These are phyloP conservation scores for Nematodospora valgi DNA, from an alignment of 805 yeast species.

Conservation along the genomic window DNA sequence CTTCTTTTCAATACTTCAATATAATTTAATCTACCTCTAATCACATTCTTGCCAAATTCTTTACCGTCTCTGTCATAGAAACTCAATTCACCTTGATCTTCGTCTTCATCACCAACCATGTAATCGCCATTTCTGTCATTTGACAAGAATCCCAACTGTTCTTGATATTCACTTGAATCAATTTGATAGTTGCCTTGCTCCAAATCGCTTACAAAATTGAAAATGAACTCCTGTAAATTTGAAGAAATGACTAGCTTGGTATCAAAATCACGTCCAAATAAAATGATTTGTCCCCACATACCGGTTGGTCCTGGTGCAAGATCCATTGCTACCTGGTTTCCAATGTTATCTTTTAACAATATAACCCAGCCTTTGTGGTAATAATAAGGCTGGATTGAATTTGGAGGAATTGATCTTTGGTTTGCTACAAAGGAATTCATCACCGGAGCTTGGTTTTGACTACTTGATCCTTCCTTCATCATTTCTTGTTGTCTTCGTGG, in stretches of 20 bases:
- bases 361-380: constrained; percentile 42
- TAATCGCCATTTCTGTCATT: constrained; percentile 37
- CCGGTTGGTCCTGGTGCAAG: constrained; percentile 38
- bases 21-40: constrained; percentile 32
- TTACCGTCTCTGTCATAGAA: constrained; percentile 34
- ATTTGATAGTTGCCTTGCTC: constrained; percentile 40
- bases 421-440: constrained; percentile 26
- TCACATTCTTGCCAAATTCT: constrained; percentile 30
- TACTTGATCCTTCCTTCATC: constrained; percentile 1
- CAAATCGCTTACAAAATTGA: constrained; percentile 35
- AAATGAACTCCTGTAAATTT: constrained; percentile 38
- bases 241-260: constrained; percentile 39
- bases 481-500: constrained; percentile 19
- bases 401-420: constrained; percentile 37
- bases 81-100: constrained; percentile 40
- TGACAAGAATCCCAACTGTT: constrained; percentile 34
- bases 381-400: constrained; percentile 33
- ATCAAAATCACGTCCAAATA: constrained; percentile 44
- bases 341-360: constrained; percentile 37
- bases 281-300: constrained; percentile 40
- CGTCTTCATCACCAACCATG: constrained; percentile 44
- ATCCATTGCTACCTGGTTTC: constrained; percentile 43
- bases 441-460: not conserved
- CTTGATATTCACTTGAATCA: constrained; percentile 33
- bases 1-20: constrained; percentile 41